Percentiles rank a stretch among this genome's conserved stretches.
These are phyloP conservation scores for Xanthoconium separans DNA, from an alignment of 1,284 basidiomycete species.

Conservation along the genomic window DNA sequence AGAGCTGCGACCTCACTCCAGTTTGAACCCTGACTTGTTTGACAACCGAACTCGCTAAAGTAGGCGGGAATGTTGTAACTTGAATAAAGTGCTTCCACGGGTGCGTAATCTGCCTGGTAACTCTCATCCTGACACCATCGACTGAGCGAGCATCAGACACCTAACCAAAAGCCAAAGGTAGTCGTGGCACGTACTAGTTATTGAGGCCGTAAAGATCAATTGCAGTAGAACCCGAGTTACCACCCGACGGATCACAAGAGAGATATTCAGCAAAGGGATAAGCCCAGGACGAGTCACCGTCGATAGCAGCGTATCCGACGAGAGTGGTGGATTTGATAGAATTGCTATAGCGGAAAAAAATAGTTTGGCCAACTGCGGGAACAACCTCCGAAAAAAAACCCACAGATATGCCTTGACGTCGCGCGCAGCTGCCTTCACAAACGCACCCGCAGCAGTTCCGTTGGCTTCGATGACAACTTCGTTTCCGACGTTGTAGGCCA, in stretches of 20 bases:
- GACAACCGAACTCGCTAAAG: slow-evolving; percentile 90
- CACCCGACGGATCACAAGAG: slow-evolving; percentile 64
- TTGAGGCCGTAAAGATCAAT: slow-evolving; percentile 88
- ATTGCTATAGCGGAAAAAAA: slow-evolving; percentile 39
- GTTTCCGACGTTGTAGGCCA: slow-evolving; percentile 87
- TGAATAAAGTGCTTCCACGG: slow-evolving; percentile 53
- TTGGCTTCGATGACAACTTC: slow-evolving; percentile 70
- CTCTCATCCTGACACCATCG: slow-evolving; percentile 69
- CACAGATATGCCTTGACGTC: slow-evolving; percentile 86
- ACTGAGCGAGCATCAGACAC: slow-evolving; percentile 36
- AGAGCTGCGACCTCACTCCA: slow-evolving; percentile 84
- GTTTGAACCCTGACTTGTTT: slow-evolving; percentile 59
- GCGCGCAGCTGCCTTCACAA: slow-evolving; percentile 88
- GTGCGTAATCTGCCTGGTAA: slow-evolving; percentile 55
- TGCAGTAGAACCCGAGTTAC: slow-evolving; percentile 56
- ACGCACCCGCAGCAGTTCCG: slow-evolving; percentile 70
- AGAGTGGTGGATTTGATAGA: slow-evolving; percentile 70
- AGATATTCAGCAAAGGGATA: slow-evolving; percentile 78
- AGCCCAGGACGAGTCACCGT: slow-evolving; percentile 67
- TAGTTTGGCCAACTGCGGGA: not conserved
- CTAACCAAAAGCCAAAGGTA: slow-evolving; percentile 1
- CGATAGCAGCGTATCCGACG: slow-evolving; percentile 85
- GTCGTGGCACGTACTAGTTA: slow-evolving; percentile 57
- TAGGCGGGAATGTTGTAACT: slow-evolving; percentile 81
- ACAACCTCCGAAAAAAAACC: slow-evolving; percentile 24